Conservation (phyloP, 192 early-diverging fungal genomes). For the Phlyctochytrium planicorne region DNA sequence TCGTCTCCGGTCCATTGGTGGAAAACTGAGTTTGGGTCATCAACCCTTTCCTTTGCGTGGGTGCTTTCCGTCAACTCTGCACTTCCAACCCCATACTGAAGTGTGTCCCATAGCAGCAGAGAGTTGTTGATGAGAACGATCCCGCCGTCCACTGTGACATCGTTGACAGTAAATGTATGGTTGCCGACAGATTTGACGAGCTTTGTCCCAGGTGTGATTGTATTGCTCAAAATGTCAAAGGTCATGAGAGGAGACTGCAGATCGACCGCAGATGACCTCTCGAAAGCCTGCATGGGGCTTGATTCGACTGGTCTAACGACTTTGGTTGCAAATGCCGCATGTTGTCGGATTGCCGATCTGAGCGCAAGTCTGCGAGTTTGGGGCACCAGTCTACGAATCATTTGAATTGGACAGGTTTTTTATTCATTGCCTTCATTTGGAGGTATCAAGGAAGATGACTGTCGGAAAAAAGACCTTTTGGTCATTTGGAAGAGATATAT, state of each 20-base stretch:
- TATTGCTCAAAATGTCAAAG: neutral
- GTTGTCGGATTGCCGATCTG: neutral
- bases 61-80: slow-evolving; percentile 16
- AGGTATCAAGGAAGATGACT: no score
- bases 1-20: slow-evolving; percentile 41
- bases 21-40: slow-evolving; percentile 41
- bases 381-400: no score
- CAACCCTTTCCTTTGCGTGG: neutral
- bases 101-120: slow-evolving; percentile 50
- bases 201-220: neutral
- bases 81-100: slow-evolving; percentile 50
- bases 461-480: no score
- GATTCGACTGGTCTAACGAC: neutral
- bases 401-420: no score
- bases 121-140: slow-evolving; percentile 29
- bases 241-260: neutral
- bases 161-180: slow-evolving; percentile 34
- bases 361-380: neutral
- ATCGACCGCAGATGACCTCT: neutral
- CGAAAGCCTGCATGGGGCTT: neutral
- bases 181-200: slow-evolving; percentile 17
- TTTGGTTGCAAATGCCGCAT: neutral
- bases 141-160: slow-evolving; percentile 32
- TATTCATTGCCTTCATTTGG: no score
- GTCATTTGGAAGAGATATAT: no score